Base-by-base conservation (phyloP, 257 asterid genomes). In the Plantago elongata region DNA sequence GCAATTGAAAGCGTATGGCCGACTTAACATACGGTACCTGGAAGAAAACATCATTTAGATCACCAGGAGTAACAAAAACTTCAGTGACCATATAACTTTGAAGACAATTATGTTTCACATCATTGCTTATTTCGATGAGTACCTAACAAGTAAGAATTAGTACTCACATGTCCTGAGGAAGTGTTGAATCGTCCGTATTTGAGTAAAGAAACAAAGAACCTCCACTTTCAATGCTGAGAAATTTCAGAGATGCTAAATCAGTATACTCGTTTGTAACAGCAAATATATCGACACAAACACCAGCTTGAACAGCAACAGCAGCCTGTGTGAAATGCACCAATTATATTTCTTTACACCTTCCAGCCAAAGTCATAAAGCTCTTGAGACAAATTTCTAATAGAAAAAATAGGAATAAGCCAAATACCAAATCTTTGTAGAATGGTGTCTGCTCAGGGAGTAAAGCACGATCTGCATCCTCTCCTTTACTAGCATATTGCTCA, bases 121-220 rank as follows among this genome's bases (percentile, higher is more conserved):
- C 58, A 51, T 60, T 62, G 38, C 47, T 67, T 37, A 67, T 61
- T 54, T 65, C 54, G 47, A 68, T 54, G 17, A 60, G 51, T 65
- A 70, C 50, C 30, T 27, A 63, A 57, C 18, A 51, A 56, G 15
- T 61, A 69, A 56, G 67, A 57, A 49, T 55, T 46, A 34, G 38
- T 63, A 86, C 99, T 86, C 84, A 93, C 99, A 93, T 84, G 81
- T 93, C 99, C 76, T 93, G 99, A 68, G 99, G 99, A 70, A 93
- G 99, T 46, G 99, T 93, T 57, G 99, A 93, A 78, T 93, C 95
- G 64, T 93, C 99, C 4, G 97, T 87, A 70, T 60, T 93, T 64
- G 99, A 72, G 78, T 93, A 93, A 55, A 93, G 77, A 87, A 89
- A 87, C 79, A 93, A 76, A 37, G 99, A 93, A 70, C 99, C 99